Evolutionary conservation across 2,329 filamentous ascomycete species (phyloP).

Genomic region (Chrysoporthe puriensis): DNA sequence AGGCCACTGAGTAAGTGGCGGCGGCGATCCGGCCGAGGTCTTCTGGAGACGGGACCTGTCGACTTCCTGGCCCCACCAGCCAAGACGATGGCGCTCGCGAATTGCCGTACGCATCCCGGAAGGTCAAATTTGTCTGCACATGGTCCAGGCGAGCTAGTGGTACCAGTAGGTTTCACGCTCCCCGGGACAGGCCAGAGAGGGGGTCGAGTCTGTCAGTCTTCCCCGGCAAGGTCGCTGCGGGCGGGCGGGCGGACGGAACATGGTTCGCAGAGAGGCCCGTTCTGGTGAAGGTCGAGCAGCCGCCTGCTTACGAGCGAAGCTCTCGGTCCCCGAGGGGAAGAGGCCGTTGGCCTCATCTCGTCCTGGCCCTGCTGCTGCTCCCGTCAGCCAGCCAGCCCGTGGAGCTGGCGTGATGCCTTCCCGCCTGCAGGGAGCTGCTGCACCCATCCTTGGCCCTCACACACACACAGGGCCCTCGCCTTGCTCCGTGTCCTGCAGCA

Average conservation of each 20-base stretch:
- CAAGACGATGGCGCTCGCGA: background rate
- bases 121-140: background rate
- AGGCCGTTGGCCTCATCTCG: constrained; percentile 4
- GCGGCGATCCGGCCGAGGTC: background rate
- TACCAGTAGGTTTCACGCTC: background rate
- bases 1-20: background rate
- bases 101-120: background rate
- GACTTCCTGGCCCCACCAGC: background rate
- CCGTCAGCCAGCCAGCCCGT: background rate
- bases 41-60: background rate
- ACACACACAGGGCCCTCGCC: background rate
- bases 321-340: background rate
- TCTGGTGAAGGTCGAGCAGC: background rate
- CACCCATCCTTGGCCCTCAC: background rate
- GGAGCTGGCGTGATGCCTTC: constrained; percentile 2
- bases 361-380: background rate
- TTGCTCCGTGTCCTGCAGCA: background rate
- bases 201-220: background rate
- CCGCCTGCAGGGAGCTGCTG: constrained; percentile 1
- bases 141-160: background rate
- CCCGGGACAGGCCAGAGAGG: background rate
- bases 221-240: background rate
- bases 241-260: background rate
- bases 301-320: background rate
- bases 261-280: background rate